Evolutionary conservation across 768 basidiomycete genomes (phyloP).

Genomic region (Kondoa subrosea): DNA sequence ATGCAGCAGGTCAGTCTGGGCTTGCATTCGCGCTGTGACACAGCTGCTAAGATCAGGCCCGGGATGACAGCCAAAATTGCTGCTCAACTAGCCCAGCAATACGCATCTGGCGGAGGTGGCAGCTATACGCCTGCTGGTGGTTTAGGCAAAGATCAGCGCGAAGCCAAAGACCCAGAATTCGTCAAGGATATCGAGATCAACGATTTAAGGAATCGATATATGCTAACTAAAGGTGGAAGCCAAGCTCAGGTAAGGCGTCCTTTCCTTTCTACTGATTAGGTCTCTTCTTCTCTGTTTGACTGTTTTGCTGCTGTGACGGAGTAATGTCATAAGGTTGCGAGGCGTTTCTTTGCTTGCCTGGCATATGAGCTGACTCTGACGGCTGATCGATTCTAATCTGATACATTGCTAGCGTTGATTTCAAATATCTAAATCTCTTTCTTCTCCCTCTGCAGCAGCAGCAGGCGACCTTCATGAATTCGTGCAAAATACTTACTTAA

Average conservation of each 20-base stretch:
- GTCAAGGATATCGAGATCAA: slow-evolving; percentile 91
- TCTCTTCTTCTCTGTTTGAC: background rate
- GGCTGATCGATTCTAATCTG: background rate
- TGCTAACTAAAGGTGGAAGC: slow-evolving; percentile 82
- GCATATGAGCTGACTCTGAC: background rate
- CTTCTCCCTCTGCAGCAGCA: background rate
- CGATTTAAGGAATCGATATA: slow-evolving; percentile 80
- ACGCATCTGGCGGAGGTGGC: slow-evolving; percentile 25
- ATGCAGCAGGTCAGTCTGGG: background rate
- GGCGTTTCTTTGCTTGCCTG: no score
- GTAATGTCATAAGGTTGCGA: no score
- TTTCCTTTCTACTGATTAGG: slow-evolving; percentile 2
- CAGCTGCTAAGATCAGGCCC: background rate
- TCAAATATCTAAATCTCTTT: background rate
- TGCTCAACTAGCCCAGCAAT: slow-evolving; percentile 49
- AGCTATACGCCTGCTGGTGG: slow-evolving; percentile 21
- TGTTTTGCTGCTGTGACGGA: no score
- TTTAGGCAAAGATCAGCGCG: slow-evolving; percentile 36
- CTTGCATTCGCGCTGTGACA: background rate
- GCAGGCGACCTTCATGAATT: background rate
- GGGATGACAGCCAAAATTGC: slow-evolving; percentile 64
- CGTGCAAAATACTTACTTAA: slow-evolving; percentile 9
- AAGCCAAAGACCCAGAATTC: slow-evolving; percentile 51
- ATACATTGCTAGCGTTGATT: background rate
- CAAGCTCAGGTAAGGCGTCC: slow-evolving; percentile 58